phyloP scores from a whole-genome alignment of 306 rosid genomes.

The Rosa persica region DNA sequence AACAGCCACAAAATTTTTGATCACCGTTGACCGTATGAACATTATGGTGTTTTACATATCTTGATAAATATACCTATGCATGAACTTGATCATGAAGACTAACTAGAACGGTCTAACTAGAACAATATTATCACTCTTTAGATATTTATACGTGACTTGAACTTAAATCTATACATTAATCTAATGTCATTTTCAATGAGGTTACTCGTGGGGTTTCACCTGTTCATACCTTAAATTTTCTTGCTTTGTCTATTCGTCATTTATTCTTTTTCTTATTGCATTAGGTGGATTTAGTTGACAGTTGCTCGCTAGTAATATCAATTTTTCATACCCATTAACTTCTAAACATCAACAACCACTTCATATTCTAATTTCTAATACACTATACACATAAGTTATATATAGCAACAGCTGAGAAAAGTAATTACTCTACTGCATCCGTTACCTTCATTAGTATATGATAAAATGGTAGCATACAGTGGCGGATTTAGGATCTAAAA shows the following conservation, averaged over 20 bases:
- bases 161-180: background rate
- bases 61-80: background rate
- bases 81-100: background rate
- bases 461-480: background rate
- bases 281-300: slow-evolving; percentile 60
- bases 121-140: background rate
- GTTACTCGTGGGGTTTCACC: slow-evolving; percentile 41
- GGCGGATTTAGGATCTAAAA: too few relatives aligned
- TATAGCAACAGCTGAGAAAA: background rate
- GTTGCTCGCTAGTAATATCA: slow-evolving; percentile 38
- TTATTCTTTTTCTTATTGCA: slow-evolving; percentile 28
- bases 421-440: background rate
- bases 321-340: slow-evolving; percentile 34
- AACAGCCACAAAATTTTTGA: too few relatives aligned
- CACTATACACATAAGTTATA: background rate
- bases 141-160: background rate
- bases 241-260: slow-evolving; percentile 10
- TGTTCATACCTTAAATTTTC: slow-evolving; percentile 12
- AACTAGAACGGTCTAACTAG: background rate
- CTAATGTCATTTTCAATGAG: slow-evolving; percentile 35
- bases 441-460: background rate
- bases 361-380: background rate
- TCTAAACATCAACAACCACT: slow-evolving; percentile 37
- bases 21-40: too few relatives aligned
- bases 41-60: background rate